Evolutionary conservation across 352 stramenopile genomes (phyloP).

Genomic region (Blastocystis sp.): DNA sequence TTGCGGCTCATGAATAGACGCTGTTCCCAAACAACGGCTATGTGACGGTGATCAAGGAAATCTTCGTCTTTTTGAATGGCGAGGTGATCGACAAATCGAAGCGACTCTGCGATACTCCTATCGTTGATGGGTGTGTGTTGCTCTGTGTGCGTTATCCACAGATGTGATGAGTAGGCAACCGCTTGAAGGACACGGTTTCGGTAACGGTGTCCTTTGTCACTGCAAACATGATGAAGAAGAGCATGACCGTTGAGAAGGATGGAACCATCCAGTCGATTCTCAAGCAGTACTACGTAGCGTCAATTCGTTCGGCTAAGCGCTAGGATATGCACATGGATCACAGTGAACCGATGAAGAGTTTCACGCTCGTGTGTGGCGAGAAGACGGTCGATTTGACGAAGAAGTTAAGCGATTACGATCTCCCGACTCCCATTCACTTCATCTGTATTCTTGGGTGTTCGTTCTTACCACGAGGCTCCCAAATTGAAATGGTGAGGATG

Average conservation of each 20-base stretch:
- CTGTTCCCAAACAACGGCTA: no score
- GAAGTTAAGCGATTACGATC: neutral
- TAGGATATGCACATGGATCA: neutral
- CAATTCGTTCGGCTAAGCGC: neutral
- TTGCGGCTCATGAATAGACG: no score
- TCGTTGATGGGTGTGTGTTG: neutral
- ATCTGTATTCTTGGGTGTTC: neutral
- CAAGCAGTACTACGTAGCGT: neutral
- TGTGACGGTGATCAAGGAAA: no score
- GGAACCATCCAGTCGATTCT: neutral
- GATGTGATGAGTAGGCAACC: neutral
- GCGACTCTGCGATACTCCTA: neutral
- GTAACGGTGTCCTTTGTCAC: neutral
- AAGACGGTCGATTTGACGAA: neutral
- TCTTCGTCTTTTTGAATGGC: neutral
- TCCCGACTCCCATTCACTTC: neutral
- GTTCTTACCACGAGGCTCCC: no score
- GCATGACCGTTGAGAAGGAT: neutral
- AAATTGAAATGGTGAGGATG: no score
- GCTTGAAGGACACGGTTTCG: neutral
- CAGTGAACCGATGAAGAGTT: neutral
- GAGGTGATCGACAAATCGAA: neutral
- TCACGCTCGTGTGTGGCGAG: neutral
- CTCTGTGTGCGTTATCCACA: neutral
- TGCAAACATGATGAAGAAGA: neutral